Evolutionary conservation across 768 basidiomycete species (phyloP), one percentile per base, ranked within the genome.

Genomic region (Termitomyces sp.): DNA sequence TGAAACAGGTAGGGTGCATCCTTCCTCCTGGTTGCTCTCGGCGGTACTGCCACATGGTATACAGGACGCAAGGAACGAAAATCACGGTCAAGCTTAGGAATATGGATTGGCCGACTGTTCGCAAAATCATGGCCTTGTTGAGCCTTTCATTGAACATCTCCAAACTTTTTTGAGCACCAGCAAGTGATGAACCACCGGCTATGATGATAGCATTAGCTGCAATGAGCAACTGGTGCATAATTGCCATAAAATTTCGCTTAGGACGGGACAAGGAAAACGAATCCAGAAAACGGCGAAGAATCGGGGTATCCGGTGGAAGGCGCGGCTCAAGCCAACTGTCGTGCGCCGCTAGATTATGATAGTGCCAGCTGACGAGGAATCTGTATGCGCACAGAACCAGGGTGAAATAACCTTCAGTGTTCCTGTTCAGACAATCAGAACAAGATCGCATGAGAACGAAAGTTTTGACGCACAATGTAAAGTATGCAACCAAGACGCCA

Each of bases 341-440:
- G 12, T 68, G 68, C 10, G 57, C 62, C 3, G 64, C 62, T 22
- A 69, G 62, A 51, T 73, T 73, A 51, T 69, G 70, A 47, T 71
- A 65, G 29, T 74, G 73, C 73, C 73, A 74, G 15, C 68, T 70
- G 26, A 73, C 66, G 51, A 73, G 64, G 66, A 72, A 73, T 18
- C 72, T 69, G 56, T 69, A 72, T 6, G 72, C 59, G 56, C 72
- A 73, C 5, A 74, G 65, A 39, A 72, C 70, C 42, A 71, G 59
- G 0, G 71, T 70, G 53, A 72, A 71, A 52, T 71, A 71, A 13
- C 71, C 71, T 51, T 72, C 71, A 8, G 71, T 69, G 9, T 67
- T 66, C 33, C 64, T 64, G 37, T 47, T 45, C 22, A 20, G 41
- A 56, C 15, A 18, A 42, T 48, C 24, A 46, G 51, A 49, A 22